phyloP scores from a whole-genome alignment of 805 yeast species.

The Starmerella gropengiesseri region DNA sequence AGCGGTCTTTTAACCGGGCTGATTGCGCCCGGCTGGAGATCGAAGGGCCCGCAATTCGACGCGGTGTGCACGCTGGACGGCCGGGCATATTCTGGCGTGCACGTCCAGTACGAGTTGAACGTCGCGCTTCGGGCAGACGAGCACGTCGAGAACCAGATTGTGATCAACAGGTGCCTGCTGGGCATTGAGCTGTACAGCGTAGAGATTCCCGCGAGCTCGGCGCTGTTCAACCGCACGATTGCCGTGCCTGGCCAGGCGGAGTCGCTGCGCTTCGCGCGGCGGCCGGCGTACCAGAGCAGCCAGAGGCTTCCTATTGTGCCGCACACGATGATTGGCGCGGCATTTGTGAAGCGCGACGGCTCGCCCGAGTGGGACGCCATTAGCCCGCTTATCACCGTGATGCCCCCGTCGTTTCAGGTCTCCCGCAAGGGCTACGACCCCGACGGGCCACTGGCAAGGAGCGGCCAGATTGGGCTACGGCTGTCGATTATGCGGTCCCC shows the following conservation, averaged over 20 bases:
- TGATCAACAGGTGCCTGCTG: constrained; percentile 8
- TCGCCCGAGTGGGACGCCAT: constrained; percentile 5
- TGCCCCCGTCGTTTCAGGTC: too few relatives aligned
- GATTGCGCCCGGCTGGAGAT: neutral
- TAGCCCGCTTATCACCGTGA: constrained; percentile 13
- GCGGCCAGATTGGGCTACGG: neutral
- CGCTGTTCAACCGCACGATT: constrained; percentile 9
- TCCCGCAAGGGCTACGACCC: constrained; percentile 6
- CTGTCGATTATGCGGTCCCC: constrained; percentile 15
- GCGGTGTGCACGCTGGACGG: constrained; percentile 8
- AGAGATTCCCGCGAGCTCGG: neutral
- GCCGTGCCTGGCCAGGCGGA: neutral
- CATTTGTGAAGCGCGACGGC: neutral
- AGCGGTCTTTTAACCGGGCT: too few relatives aligned
- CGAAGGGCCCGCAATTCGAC: neutral
- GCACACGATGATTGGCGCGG: constrained; percentile 14
- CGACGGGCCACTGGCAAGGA: neutral
- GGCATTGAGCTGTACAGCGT: constrained; percentile 5
- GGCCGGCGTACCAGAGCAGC: constrained; percentile 2
- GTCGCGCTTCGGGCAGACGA: neutral
- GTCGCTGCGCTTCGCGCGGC: constrained; percentile 1
- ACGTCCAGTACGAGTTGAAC: constrained; percentile 10
- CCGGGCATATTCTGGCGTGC: constrained; percentile 13
- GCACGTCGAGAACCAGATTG: neutral
- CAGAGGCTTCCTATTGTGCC: constrained; percentile 7